Base-by-base conservation (phyloP, 805 yeast genomes). In the Cyberlindnera saturnus region DNA sequence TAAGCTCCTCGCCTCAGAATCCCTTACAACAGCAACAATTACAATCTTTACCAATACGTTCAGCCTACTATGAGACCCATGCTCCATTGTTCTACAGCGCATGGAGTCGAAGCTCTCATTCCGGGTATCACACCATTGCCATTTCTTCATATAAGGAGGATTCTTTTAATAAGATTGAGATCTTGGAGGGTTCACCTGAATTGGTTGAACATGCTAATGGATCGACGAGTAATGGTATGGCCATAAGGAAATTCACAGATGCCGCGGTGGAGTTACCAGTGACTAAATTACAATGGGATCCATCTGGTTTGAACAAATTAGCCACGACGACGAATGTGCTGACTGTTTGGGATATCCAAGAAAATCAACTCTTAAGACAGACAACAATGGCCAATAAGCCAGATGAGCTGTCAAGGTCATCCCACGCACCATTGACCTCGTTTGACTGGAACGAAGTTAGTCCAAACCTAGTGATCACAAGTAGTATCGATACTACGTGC, bases 401-500 rank as follows among this genome's bases (percentile, higher is more conserved):
- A 1, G 52, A 51, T 31, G 49, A 45, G 11, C 11, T 43, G 6
- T 37, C 35, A 9, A 29, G 46, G 19, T 17, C 35, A 6, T 57
- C 61, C 17, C 68, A 81, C 39, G 95, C 99, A 1, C 99, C 99
- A 5, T 74, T 93, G 41, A 90, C 98, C 0, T 81, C 95, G 2
- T 87, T 93, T 55, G 96, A 93, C 64, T 93, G 99, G 97, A 88
- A 86, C 66, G 65, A 71, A 32, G 69, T 72, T 1, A 90, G 86
- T 53, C 76, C 86, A 3, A 77, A 77, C 39, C 63, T 80, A 33
- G 74, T 89, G 17, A 83, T 93, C 32, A 87, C 97, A 2, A 78
- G 91, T 48, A 82, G 93, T 17, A 86, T 91, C 10, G 99, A 93
- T 64, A 93, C 99, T 1, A 93, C 99, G 0, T 93, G 99, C 65